Conservation (phyloP, 1,139 yeast genomes). For the Debaryomycetaceae sp. region DNA sequence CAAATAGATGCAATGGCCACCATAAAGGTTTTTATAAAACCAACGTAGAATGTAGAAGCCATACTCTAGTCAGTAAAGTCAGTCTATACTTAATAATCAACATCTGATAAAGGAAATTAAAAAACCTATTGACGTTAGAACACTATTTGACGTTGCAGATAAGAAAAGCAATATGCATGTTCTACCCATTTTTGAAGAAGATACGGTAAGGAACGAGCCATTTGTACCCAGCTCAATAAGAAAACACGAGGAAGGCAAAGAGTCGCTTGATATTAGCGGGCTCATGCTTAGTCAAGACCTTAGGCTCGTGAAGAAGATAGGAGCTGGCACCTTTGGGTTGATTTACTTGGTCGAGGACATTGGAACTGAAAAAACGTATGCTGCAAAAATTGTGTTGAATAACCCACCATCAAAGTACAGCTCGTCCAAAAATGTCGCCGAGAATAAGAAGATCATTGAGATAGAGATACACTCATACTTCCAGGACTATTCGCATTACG, state of each 20-base stretch:
- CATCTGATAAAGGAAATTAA: too few relatives aligned
- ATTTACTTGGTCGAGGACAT: constrained; percentile 70
- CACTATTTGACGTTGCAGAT: neutral
- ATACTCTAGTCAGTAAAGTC: too few relatives aligned
- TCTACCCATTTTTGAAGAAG: neutral
- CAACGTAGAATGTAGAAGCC: too few relatives aligned
- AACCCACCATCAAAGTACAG: constrained; percentile 22
- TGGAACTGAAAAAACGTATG: constrained; percentile 49
- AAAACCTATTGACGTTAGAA: too few relatives aligned
- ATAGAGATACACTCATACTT: constrained; percentile 29
- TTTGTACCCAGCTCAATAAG: neutral
- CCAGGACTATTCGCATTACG: constrained; percentile 13
- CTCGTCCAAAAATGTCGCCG: constrained; percentile 22
- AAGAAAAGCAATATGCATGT: neutral
- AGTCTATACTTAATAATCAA: too few relatives aligned
- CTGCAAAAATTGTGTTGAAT: constrained; percentile 72
- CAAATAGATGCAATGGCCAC: neutral
- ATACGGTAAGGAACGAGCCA: neutral
- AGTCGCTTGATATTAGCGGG: constrained; percentile 16
- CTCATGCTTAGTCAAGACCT: constrained; percentile 16
- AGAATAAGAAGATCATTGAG: constrained; percentile 32
- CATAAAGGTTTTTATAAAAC: neutral
- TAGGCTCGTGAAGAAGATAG: constrained; percentile 54
- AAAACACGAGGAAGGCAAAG: neutral
- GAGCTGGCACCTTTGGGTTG: constrained; percentile 87